These are phyloP conservation scores for Prunella vulgaris DNA, from an alignment of 257 asterid species.

Conservation along the genomic window DNA sequence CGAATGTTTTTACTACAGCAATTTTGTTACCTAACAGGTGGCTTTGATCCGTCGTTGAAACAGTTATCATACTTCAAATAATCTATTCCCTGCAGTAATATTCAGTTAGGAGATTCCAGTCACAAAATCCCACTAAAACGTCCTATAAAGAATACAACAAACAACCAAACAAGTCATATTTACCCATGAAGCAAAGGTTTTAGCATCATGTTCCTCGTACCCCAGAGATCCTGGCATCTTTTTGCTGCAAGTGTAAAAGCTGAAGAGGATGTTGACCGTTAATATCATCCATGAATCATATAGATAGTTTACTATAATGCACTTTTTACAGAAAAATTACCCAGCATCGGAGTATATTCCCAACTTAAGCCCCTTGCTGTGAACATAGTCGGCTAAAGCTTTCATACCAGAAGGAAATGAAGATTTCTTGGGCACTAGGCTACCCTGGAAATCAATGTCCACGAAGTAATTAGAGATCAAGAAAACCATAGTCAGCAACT, in stretches of 20 bases:
- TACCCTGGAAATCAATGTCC: slow-evolving; percentile 46
- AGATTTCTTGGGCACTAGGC: slow-evolving; percentile 58
- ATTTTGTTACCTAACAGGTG: slow-evolving; percentile 49
- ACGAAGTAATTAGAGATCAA: not conserved
- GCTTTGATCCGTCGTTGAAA: slow-evolving; percentile 61
- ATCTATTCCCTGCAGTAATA: slow-evolving; percentile 68
- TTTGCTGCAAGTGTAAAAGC: slow-evolving; percentile 72
- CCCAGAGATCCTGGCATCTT: slow-evolving; percentile 95
- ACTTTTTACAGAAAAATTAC: slow-evolving; percentile 27
- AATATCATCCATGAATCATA: not conserved
- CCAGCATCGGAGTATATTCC: slow-evolving; percentile 97
- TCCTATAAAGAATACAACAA: not conserved
- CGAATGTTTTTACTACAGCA: not conserved
- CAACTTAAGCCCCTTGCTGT: slow-evolving; percentile 81
- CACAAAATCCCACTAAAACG: not conserved
- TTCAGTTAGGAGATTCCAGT: not conserved
- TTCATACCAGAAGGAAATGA: slow-evolving; percentile 95
- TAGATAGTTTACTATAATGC: not conserved
- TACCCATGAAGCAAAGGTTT: slow-evolving; percentile 86
- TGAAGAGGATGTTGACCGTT: slow-evolving; percentile 25
- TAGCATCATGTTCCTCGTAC: slow-evolving; percentile 79
- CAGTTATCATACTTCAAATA: slow-evolving; percentile 93
- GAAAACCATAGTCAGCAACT: not conserved
- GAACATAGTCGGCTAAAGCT: slow-evolving; percentile 88
- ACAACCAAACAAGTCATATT: not conserved